These are phyloP conservation scores for Lodderomyces theae DNA, from an alignment of 1,139 yeast genomes.

Conservation along the genomic window DNA sequence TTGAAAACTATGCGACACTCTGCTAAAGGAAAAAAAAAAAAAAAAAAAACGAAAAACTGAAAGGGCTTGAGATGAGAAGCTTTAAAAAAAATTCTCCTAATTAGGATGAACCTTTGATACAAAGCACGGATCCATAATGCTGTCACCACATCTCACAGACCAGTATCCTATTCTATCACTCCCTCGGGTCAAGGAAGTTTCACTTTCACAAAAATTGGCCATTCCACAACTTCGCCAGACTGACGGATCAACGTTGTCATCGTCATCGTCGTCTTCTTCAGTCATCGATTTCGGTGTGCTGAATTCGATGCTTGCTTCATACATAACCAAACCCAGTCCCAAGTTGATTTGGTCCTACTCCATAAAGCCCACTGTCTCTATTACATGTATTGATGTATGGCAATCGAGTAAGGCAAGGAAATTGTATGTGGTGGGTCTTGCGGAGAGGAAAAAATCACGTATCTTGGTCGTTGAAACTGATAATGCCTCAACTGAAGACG, in stretches of 20 bases:
- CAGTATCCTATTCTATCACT: conserved; percentile 37
- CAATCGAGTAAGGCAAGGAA: conserved; percentile 17
- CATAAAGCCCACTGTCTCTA: conserved; percentile 57
- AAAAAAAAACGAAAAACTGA: too few species aligned
- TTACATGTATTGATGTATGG: conserved; percentile 42
- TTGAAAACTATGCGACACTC: too few species aligned
- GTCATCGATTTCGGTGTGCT: conserved; percentile 64
- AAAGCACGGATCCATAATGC: background rate
- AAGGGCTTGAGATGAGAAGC: background rate
- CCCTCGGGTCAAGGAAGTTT: conserved; percentile 40
- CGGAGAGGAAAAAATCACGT: conserved; percentile 46
- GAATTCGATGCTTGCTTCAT: conserved; percentile 71
- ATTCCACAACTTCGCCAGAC: conserved; percentile 28
- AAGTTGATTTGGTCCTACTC: conserved; percentile 72
- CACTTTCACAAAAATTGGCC: conserved; percentile 28
- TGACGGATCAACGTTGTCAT: conserved; percentile 18
- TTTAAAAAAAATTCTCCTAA: background rate
- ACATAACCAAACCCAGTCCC: conserved; percentile 77
- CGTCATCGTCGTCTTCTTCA: conserved; percentile 10
- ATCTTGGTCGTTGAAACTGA: conserved; percentile 35
- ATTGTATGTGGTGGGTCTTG: conserved; percentile 40
- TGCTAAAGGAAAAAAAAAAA: too few species aligned
- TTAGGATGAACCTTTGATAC: too few species aligned
- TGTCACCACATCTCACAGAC: conserved; percentile 11
- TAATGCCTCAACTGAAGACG: conserved; percentile 11